These are phyloP conservation scores for Aspergillus asperescens DNA, from an alignment of 495 filamentous ascomycete genomes.

Conservation along the genomic window DNA sequence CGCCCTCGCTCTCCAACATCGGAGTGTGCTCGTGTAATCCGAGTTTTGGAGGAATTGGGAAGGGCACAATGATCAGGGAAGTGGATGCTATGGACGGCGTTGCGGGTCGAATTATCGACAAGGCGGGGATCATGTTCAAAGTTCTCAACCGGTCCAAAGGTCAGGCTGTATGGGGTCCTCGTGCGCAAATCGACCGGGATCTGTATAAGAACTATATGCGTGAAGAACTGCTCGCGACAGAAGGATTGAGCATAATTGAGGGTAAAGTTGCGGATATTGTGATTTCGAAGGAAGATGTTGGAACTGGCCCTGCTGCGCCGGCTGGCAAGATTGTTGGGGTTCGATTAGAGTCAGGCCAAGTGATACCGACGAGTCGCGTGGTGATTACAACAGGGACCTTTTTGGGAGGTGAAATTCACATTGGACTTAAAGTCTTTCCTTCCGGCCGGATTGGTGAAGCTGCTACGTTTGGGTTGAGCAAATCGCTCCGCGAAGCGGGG, in stretches of 20 bases:
- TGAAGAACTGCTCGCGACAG: constrained; percentile 72
- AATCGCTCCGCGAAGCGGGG: constrained; percentile 81
- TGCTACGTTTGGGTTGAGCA: constrained; percentile 88
- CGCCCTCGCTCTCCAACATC: constrained; percentile 79
- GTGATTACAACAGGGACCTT: constrained; percentile 97
- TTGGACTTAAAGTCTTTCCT: constrained; percentile 77
- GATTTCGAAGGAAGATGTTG: constrained; percentile 45
- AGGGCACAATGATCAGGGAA: constrained; percentile 93
- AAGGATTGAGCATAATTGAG: constrained; percentile 71
- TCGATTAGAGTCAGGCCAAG: constrained; percentile 80
- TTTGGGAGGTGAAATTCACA: constrained; percentile 93
- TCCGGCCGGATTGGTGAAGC: constrained; percentile 92
- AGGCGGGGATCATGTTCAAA: constrained; percentile 87
- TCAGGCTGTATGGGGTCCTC: constrained; percentile 92
- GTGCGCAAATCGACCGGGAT: constrained; percentile 91
- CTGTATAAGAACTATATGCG: constrained; percentile 91
- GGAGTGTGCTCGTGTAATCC: constrained; percentile 98
- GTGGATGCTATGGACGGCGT: constrained; percentile 94
- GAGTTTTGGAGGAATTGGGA: constrained; percentile 96
- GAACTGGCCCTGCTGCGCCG: constrained; percentile 48
- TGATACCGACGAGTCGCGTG: constrained; percentile 73
- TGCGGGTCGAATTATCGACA: constrained; percentile 84
- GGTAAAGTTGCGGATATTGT: constrained; percentile 93
- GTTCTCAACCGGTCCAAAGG: constrained; percentile 85
- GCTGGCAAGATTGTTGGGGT: constrained; percentile 75